These are phyloP conservation scores for Trichomonas tenax DNA, from an alignment of 208 protist species.

Conservation along the genomic window DNA sequence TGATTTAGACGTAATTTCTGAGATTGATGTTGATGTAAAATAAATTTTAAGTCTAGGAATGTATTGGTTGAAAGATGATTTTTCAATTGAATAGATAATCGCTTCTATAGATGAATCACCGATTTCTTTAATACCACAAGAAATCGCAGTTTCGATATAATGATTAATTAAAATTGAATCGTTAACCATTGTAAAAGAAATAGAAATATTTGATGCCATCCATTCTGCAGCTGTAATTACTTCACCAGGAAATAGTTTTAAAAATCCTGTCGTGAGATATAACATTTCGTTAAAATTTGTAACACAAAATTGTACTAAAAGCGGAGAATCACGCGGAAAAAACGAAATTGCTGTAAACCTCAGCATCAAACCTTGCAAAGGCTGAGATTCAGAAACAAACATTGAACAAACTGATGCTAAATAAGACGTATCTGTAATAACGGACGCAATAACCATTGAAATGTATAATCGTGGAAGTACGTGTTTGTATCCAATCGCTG, in stretches of 20 bases:
- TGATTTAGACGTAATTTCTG: background rate
- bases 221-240: background rate
- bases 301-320: background rate
- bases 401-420: background rate
- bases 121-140: background rate
- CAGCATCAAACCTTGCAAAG: background rate
- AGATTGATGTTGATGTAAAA: background rate
- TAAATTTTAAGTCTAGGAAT: background rate
- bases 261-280: background rate
- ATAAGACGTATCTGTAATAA: background rate
- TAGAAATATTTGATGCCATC: background rate
- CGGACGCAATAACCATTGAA: background rate
- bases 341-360: background rate
- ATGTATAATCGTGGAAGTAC: background rate
- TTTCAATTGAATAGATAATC: background rate
- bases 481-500: background rate
- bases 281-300: conserved; percentile 1
- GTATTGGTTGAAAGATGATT: background rate
- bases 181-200: background rate
- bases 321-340: background rate
- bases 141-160: background rate
- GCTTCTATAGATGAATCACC: background rate
- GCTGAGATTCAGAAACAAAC: background rate
- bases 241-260: background rate
- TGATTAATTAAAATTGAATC: background rate